Evolutionary conservation across 805 yeast species (phyloP).

Genomic region (Blastobotrys parvus): DNA sequence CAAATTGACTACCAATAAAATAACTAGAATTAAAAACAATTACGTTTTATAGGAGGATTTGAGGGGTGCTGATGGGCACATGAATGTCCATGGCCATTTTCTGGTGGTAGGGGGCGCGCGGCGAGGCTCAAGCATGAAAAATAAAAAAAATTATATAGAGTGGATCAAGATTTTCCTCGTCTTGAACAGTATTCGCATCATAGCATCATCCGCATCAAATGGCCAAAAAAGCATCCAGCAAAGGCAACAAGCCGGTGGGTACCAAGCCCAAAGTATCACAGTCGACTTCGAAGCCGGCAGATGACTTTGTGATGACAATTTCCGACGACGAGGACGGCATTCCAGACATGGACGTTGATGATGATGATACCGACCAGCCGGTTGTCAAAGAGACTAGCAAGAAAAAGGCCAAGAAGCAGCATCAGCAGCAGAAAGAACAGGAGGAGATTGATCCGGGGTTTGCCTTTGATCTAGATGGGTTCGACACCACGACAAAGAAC

Average conservation of each 20-base stretch:
- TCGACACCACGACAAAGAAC: conserved; percentile 20
- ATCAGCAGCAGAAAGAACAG: conserved; percentile 28
- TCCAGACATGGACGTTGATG: conserved; percentile 43
- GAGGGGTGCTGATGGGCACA: no score
- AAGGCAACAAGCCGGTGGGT: conserved; percentile 2
- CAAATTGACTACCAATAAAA: no score
- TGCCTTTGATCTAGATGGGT: conserved; percentile 51
- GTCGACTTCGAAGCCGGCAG: conserved; percentile 16
- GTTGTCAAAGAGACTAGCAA: conserved; percentile 10
- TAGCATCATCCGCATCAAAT: no score
- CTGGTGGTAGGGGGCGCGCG: not conserved
- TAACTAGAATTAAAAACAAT: no score
- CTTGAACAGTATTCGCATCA: no score
- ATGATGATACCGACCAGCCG: conserved; percentile 27
- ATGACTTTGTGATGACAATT: conserved; percentile 66
- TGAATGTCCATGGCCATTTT: no score
- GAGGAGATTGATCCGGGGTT: conserved; percentile 66
- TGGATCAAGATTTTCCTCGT: no score
- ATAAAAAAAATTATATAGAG: conserved; percentile 2
- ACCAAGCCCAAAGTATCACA: conserved; percentile 1
- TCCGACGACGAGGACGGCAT: conserved; percentile 73
- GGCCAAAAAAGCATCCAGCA: not conserved
- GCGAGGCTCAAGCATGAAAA: not conserved
- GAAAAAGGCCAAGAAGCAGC: conserved; percentile 19
- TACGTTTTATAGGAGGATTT: no score